phyloP scores from a whole-genome alignment of 129 eudicot species.

The Artemisia argyi region DNA sequence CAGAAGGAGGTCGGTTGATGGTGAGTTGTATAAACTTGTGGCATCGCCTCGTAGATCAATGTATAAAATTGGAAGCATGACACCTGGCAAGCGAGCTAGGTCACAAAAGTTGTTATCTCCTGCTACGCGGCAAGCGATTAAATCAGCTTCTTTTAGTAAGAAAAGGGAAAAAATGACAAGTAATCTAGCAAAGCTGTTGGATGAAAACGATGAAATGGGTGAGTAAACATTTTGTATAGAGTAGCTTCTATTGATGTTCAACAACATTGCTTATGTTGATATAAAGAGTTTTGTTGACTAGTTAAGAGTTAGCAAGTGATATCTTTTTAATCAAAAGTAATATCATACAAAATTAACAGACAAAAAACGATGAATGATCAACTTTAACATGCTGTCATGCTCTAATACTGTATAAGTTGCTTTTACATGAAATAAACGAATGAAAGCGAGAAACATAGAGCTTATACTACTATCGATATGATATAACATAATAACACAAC shows the following conservation, averaged over 20 bases:
- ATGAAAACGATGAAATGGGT: constrained; percentile 36
- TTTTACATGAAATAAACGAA: constrained; percentile 33
- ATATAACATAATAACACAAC: constrained; percentile 13
- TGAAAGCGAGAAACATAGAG: constrained; percentile 7
- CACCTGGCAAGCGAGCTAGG: constrained; percentile 51
- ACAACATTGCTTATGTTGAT: constrained; percentile 16
- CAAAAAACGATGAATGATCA: background rate
- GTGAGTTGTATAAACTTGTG: constrained; percentile 26
- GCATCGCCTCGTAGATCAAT: constrained; percentile 37
- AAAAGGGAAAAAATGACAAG: constrained; percentile 60
- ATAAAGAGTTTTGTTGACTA: constrained; percentile 17
- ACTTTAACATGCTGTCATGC: constrained; percentile 23
- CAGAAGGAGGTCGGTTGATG: constrained; percentile 30
- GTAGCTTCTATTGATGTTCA: constrained; percentile 6
- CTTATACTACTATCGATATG: constrained; percentile 8
- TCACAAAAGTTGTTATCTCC: constrained; percentile 51
- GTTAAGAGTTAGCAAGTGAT: background rate
- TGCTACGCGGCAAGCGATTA: constrained; percentile 37
- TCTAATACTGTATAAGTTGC: constrained; percentile 19
- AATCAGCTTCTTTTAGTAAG: constrained; percentile 50
- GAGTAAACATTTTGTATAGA: constrained; percentile 20
- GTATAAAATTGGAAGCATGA: constrained; percentile 36
- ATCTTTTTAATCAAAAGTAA: background rate
- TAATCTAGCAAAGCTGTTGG: constrained; percentile 54
- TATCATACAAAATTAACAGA: background rate